Percentiles rank a stretch among this genome's conserved stretches.
These are phyloP conservation scores for Hypoxylon fragiforme DNA, from an alignment of 495 filamentous ascomycete genomes.

Conservation along the genomic window DNA sequence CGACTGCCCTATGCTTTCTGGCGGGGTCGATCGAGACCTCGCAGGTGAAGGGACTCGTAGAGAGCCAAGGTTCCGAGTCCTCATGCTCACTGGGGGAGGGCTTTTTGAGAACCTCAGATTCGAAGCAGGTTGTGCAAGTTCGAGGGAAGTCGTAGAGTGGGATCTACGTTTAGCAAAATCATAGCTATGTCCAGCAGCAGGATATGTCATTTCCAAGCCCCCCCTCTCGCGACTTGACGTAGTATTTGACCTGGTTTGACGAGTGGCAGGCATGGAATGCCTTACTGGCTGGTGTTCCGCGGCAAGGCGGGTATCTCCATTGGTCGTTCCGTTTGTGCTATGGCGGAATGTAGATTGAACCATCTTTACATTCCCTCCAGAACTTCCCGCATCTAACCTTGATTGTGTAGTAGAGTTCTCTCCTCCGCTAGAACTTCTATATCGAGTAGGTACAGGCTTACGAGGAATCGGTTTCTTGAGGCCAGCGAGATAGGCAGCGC, in stretches of 20 bases:
- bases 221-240: slow-evolving; percentile 22
- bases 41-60: slow-evolving; percentile 47
- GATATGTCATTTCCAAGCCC: slow-evolving; percentile 9
- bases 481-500: slow-evolving; percentile 34
- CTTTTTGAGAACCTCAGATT: slow-evolving; percentile 33
- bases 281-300: not conserved
- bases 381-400: not conserved
- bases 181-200: not conserved
- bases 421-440: slow-evolving; percentile 11
- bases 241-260: slow-evolving; percentile 20
- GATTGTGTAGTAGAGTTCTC: not conserved
- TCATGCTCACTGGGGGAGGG: slow-evolving; percentile 43
- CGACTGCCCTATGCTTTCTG: slow-evolving; percentile 22
- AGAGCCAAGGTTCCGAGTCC: slow-evolving; percentile 35
- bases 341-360: not conserved
- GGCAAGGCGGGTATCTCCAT: not conserved
- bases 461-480: slow-evolving; percentile 40
- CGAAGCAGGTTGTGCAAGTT: slow-evolving; percentile 32
- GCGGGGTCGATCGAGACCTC: slow-evolving; percentile 44
- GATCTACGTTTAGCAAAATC: slow-evolving; percentile 12
- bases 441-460: slow-evolving; percentile 38
- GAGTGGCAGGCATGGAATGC: slow-evolving; percentile 4
- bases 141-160: slow-evolving; percentile 16
- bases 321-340: not conserved
- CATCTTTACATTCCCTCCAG: not conserved